A percentile compares a stretch with the other conserved stretches of the same genome.
These are phyloP conservation scores for Pittosporum tobira DNA, from an alignment of 129 eudicot genomes.

Conservation along the genomic window DNA sequence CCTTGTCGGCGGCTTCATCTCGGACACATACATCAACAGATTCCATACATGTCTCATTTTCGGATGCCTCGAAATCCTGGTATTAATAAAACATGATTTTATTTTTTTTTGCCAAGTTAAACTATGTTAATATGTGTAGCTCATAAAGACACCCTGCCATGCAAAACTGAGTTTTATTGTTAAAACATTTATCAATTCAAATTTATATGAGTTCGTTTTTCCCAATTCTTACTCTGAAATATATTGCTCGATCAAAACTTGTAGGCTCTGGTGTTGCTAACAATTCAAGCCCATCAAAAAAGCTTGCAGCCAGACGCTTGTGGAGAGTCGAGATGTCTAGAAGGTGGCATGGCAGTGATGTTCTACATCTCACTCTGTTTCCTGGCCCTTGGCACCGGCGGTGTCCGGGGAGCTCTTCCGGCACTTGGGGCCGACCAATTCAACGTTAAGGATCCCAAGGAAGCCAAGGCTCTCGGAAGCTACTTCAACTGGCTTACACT, in stretches of 20 bases:
- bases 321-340: conserved; percentile 38
- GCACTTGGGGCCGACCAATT: conserved; percentile 79
- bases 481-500: conserved; percentile 61
- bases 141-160: no score
- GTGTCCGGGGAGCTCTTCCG: conserved; percentile 66
- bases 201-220: no score
- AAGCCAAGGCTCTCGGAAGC: conserved; percentile 43
- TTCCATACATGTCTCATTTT: conserved; percentile 43
- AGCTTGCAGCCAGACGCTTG: conserved; percentile 41
- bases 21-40: conserved; percentile 63
- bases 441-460: conserved; percentile 37
- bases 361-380: conserved; percentile 45
- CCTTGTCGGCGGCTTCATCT: conserved; percentile 65
- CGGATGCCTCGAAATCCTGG: conserved; percentile 57
- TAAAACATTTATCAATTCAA: no score
- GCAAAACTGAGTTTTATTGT: no score
- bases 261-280: conserved; percentile 47
- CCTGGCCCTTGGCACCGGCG: conserved; percentile 57
- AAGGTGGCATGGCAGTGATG: conserved; percentile 37
- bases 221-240: no score
- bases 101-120: background rate
- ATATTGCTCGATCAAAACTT: background rate
- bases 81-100: no score
- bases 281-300: conserved; percentile 53
- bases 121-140: no score